Evolutionary conservation across 352 stramenopile species (phyloP).

Genomic region (Globisporangium nodosum): DNA sequence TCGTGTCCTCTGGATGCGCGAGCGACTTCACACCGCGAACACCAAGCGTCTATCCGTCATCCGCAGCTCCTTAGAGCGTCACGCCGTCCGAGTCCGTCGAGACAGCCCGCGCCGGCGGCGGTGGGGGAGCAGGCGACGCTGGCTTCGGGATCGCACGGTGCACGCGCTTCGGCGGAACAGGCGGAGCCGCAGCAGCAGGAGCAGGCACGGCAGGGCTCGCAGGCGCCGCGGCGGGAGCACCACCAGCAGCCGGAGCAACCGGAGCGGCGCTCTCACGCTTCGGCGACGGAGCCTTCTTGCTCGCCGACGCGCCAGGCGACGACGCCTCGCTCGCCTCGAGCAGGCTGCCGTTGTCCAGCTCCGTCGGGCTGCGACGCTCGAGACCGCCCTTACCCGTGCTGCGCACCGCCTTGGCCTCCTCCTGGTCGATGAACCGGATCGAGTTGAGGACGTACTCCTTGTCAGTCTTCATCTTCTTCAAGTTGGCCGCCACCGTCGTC

Average conservation of each 20-base stretch:
- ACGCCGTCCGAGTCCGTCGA: background rate
- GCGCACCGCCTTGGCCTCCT: conserved; percentile 85
- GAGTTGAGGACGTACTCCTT: conserved; percentile 89
- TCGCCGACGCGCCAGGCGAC: background rate
- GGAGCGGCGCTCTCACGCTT: conserved; percentile 12
- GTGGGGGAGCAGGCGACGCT: conserved; percentile 9
- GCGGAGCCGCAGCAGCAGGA: conserved; percentile 3
- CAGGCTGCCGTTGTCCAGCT: conserved; percentile 56
- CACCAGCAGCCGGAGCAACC: background rate
- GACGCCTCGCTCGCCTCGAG: conserved; percentile 26
- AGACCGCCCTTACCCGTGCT: conserved; percentile 62
- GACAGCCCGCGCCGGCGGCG: background rate
- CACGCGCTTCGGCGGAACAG: conserved; percentile 13
- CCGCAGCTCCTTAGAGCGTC: background rate
- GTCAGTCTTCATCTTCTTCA: conserved; percentile 85
- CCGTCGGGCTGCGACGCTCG: conserved; percentile 11
- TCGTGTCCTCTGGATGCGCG: too few species aligned
- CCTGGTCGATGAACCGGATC: conserved; percentile 86
- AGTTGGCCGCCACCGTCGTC: conserved; percentile 45
- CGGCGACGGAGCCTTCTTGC: conserved; percentile 22
- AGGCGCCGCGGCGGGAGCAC: conserved; percentile 13
- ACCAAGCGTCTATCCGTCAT: too few species aligned
- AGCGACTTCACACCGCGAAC: too few species aligned
- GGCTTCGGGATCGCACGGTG: conserved; percentile 18
- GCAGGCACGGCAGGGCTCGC: conserved; percentile 6